These are phyloP conservation scores for Coemansia nantahalensis DNA, from an alignment of 192 early-diverging fungal species.

Conservation along the genomic window DNA sequence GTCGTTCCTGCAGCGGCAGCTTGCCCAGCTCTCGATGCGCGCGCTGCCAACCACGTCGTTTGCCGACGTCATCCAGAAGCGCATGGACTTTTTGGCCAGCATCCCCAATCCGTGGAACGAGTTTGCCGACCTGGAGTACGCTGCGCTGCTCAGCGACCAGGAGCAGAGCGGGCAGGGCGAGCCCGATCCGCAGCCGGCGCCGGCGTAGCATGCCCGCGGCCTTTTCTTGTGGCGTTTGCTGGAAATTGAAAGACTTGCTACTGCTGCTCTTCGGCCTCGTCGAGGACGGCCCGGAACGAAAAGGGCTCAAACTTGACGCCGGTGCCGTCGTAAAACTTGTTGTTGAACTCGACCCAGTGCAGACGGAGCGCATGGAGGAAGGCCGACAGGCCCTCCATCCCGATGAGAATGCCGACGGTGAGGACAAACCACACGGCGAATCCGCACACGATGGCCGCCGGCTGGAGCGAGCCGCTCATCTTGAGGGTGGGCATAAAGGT, in stretches of 20 bases:
- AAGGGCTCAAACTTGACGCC: slow-evolving; percentile 92
- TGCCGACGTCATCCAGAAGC: slow-evolving; percentile 44
- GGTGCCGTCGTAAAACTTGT: slow-evolving; percentile 94
- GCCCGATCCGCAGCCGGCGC: neutral
- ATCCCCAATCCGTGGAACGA: slow-evolving; percentile 51
- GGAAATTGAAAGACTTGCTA: no score
- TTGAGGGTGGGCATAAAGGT: slow-evolving; percentile 53
- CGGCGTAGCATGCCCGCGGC: neutral
- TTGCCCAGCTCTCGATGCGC: slow-evolving; percentile 47
- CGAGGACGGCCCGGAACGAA: slow-evolving; percentile 61
- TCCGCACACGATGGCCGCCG: slow-evolving; percentile 71
- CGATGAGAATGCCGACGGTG: slow-evolving; percentile 74
- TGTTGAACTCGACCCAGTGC: slow-evolving; percentile 98
- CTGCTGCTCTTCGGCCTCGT: slow-evolving; percentile 39
- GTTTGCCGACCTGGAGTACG: slow-evolving; percentile 54
- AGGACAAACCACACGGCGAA: slow-evolving; percentile 87
- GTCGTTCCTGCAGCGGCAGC: slow-evolving; percentile 49
- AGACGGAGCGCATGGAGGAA: slow-evolving; percentile 91
- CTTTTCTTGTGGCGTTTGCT: no score
- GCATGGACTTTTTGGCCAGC: slow-evolving; percentile 47
- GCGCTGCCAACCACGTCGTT: slow-evolving; percentile 40
- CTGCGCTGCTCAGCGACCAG: slow-evolving; percentile 48
- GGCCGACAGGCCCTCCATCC: slow-evolving; percentile 87
- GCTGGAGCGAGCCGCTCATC: slow-evolving; percentile 56
- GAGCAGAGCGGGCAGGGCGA: slow-evolving; percentile 16